phyloP scores from a whole-genome alignment of 1,139 yeast species.

The Yamadazyma conglobata region DNA sequence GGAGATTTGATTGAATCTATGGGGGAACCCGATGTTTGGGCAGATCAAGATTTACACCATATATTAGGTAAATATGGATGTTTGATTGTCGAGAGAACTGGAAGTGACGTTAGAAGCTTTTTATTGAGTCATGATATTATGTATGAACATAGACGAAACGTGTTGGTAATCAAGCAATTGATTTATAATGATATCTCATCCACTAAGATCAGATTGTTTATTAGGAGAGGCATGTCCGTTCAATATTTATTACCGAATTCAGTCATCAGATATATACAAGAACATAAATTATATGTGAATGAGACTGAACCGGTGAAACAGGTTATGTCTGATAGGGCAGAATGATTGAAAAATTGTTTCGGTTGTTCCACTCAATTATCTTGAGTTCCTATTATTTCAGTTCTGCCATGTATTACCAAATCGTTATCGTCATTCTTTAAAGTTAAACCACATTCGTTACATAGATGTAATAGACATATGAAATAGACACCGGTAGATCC shows the following conservation, averaged over 20 bases:
- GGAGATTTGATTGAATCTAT: slow-evolving; percentile 96
- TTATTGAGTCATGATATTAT: slow-evolving; percentile 89
- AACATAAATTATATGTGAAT: slow-evolving; percentile 76
- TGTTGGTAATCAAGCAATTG: slow-evolving; percentile 89
- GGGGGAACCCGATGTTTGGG: slow-evolving; percentile 99
- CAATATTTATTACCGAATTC: slow-evolving; percentile 92
- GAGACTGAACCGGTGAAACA: slow-evolving; percentile 93
- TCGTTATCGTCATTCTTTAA: slow-evolving; percentile 55
- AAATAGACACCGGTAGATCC: slow-evolving; percentile 85
- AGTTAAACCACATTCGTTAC: slow-evolving; percentile 78
- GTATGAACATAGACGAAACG: slow-evolving; percentile 94
- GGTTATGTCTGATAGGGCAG: slow-evolving; percentile 61
- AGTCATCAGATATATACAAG: slow-evolving; percentile 91
- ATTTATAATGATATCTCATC: slow-evolving; percentile 95
- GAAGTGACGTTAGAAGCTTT: slow-evolving; percentile 91
- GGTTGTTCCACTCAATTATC: slow-evolving; percentile 58
- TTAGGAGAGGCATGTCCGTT: slow-evolving; percentile 94
- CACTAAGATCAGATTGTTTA: slow-evolving; percentile 87
- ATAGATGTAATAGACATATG: slow-evolving; percentile 79
- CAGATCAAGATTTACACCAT: slow-evolving; percentile 91
- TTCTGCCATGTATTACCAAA: too few relatives aligned
- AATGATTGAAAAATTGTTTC: slow-evolving; percentile 36
- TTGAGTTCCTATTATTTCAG: too few relatives aligned
- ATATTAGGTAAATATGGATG: slow-evolving; percentile 95
- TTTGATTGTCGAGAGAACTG: slow-evolving; percentile 93